Percentiles rank a stretch among this genome's conserved stretches.
These are phyloP conservation scores for Linderniella brevidens DNA, from an alignment of 257 asterid genomes.

Conservation along the genomic window DNA sequence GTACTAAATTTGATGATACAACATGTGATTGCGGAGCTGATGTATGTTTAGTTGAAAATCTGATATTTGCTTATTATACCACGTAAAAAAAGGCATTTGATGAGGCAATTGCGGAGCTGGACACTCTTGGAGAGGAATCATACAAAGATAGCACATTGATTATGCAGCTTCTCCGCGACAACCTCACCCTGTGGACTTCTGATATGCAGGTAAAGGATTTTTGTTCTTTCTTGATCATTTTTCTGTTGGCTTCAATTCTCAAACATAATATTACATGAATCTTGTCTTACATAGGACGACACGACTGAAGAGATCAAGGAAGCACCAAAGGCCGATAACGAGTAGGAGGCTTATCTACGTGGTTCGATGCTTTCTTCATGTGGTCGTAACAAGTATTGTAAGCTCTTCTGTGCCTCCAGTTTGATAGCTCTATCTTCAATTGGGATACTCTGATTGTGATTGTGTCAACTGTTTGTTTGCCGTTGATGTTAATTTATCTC, in stretches of 20 bases:
- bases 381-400: too few relatives aligned
- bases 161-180: constrained; percentile 54
- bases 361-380: too few relatives aligned
- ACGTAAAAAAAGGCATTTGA: constrained; percentile 28
- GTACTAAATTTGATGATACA: too few relatives aligned
- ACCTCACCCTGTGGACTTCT: constrained; percentile 45
- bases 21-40: too few relatives aligned
- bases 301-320: constrained; percentile 70
- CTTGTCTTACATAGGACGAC: constrained; percentile 42
- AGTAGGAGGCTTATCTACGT: constrained; percentile 17
- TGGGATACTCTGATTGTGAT: too few relatives aligned
- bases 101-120: constrained; percentile 46
- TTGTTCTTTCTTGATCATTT: too few relatives aligned
- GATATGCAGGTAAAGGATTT: constrained; percentile 28
- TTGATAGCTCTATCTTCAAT: too few relatives aligned
- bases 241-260: too few relatives aligned
- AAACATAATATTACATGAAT: not conserved
- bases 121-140: constrained; percentile 44
- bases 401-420: too few relatives aligned
- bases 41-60: too few relatives aligned
- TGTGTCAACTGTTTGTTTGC: too few relatives aligned
- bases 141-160: constrained; percentile 49
- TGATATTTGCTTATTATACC: not conserved
- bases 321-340: constrained; percentile 64
- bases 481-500: too few relatives aligned